These are phyloP conservation scores for Saccharomycopsis oosterbeekiorum DNA, from an alignment of 805 yeast genomes.

Conservation along the genomic window DNA sequence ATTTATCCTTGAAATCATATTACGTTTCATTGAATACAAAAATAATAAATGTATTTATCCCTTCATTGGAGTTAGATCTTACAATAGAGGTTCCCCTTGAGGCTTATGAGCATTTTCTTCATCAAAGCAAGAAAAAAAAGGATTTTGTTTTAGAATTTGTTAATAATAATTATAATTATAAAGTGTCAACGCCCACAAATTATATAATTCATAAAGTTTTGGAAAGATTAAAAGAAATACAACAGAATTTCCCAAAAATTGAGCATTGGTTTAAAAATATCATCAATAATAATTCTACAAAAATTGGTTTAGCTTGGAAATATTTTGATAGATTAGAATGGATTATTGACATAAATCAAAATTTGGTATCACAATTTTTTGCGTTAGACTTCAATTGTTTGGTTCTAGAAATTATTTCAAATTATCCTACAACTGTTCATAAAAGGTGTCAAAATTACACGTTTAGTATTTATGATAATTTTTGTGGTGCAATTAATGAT, in stretches of 20 bases:
- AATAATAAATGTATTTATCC: constrained; percentile 6
- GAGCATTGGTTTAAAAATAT: constrained; percentile 20
- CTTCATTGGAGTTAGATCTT: constrained; percentile 31
- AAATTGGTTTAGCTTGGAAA: constrained; percentile 50
- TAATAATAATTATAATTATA: constrained; percentile 13
- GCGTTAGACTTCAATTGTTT: constrained; percentile 36
- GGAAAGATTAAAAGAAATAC: constrained; percentile 2
- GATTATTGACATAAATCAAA: constrained; percentile 38
- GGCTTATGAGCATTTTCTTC: constrained; percentile 9
- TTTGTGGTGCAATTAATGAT: not conserved
- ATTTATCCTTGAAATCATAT: constrained; percentile 40
- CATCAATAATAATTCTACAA: constrained; percentile 23
- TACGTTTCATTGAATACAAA: constrained; percentile 26
- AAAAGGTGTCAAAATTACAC: not conserved
- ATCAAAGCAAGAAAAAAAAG: constrained; percentile 11
- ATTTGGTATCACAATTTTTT: constrained; percentile 35
- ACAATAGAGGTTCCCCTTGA: constrained; percentile 37
- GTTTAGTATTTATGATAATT: not conserved
- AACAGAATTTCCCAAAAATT: constrained; percentile 20
- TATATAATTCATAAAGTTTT: constrained; percentile 8
- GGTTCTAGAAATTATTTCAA: constrained; percentile 46
- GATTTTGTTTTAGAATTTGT: constrained; percentile 4
- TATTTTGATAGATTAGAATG: constrained; percentile 71
- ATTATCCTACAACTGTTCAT: constrained; percentile 27
- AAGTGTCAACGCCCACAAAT: constrained; percentile 7